phyloP scores from a whole-genome alignment of 2,329 filamentous ascomycete species.

The Alternaria sp. region DNA sequence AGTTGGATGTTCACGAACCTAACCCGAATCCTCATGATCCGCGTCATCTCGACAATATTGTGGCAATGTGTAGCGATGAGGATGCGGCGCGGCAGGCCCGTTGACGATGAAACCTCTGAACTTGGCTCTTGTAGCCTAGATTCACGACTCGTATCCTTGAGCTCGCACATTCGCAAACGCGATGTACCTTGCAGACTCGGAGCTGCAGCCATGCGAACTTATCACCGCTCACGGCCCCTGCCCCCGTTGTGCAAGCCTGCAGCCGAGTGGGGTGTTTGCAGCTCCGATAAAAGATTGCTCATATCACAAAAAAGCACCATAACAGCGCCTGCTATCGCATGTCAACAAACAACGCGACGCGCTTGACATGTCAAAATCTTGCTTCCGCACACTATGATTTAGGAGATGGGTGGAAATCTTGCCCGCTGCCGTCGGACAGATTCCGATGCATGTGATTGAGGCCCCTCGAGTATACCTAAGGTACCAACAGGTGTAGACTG shows the following conservation, averaged over 20 bases:
- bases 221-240: conserved; percentile 10
- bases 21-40: not conserved
- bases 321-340: not conserved
- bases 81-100: not conserved
- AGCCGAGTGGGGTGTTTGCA: conserved; percentile 2
- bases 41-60: not conserved
- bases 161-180: conserved; percentile 14
- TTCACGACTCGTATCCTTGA: conserved; percentile 17
- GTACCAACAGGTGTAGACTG: conserved; percentile 1
- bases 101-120: conserved; percentile 13
- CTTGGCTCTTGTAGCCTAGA: conserved; percentile 12
- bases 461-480: not conserved
- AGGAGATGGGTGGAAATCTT: not conserved
- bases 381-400: not conserved
- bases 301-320: conserved; percentile 18
- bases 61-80: not conserved
- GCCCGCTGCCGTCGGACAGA: conserved; percentile 4
- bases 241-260: conserved; percentile 6
- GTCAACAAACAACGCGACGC: conserved; percentile 1
- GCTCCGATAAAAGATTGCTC: conserved; percentile 8
- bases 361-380: not conserved
- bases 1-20: not conserved
- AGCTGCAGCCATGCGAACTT: conserved; percentile 15
- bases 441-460: conserved; percentile 4
- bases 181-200: conserved; percentile 19